A percentile compares a stretch with the other conserved stretches of the same genome.
phyloP scores from a whole-genome alignment of 768 basidiomycete species.

The Lactarius deliciosus region DNA sequence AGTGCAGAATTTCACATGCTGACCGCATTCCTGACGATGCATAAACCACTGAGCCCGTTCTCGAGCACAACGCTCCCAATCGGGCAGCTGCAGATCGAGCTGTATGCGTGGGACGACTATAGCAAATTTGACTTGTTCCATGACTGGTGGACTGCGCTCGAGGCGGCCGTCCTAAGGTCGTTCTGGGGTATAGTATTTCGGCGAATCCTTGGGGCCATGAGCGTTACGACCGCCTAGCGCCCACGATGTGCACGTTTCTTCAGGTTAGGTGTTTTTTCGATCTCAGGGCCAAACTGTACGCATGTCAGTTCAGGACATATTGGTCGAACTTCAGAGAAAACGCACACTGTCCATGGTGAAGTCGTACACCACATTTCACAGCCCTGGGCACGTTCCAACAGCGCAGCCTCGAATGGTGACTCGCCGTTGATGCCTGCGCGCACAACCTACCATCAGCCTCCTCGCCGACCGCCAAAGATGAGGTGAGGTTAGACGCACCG shows the following conservation, averaged over 20 bases:
- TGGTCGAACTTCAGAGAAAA: constrained; percentile 1
- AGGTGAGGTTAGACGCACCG: constrained; percentile 19
- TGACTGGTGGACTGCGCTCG: too few species aligned
- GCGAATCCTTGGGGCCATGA: constrained; percentile 45
- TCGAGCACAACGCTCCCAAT: too few species aligned
- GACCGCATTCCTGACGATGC: too few species aligned
- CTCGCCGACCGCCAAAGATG: too few species aligned
- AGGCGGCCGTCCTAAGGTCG: too few species aligned
- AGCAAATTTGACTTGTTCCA: too few species aligned
- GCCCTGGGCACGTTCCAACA: constrained; percentile 43
- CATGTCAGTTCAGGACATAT: neutral
- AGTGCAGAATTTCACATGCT: too few species aligned
- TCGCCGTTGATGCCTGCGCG: constrained; percentile 47
- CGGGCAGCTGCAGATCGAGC: too few species aligned
- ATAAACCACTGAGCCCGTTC: too few species aligned
- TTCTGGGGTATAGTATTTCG: constrained; percentile 52
- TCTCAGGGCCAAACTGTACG: constrained; percentile 44
- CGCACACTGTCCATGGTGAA: constrained; percentile 40
- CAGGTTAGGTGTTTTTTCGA: constrained; percentile 36
- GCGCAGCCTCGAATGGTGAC: constrained; percentile 51
- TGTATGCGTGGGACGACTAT: too few species aligned
- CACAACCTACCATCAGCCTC: neutral
- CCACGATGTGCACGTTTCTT: constrained; percentile 41
- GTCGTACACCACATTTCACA: constrained; percentile 47
- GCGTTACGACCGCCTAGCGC: constrained; percentile 44